Evolutionary conservation across 345 rosid species (phyloP), one percentile per base, ranked within the genome.

Genomic region (Sonneratia caseolaris): DNA sequence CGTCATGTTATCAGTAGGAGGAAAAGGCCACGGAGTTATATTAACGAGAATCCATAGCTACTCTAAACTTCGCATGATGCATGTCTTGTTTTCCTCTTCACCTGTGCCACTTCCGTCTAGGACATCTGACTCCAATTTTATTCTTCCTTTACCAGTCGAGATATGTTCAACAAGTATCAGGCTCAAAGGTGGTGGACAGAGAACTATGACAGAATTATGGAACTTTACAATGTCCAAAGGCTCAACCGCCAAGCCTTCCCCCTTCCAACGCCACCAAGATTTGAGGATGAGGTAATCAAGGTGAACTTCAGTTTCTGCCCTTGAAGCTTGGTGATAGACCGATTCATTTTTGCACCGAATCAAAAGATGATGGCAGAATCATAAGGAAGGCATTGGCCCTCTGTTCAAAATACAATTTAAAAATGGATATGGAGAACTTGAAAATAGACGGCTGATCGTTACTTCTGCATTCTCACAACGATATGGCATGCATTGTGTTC

Each of bases 141-240:
- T 77, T 62, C 7, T 71, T 79, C 27, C 72, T 74, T 85, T 75
- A 77, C 68, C 72, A 95, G 98, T 79, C 94, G 97, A 59, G 99
- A 96, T 68, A 86, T 87, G 92, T 96, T 90, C 78, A 91, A 92
- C 86, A 96, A 96, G 78, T 78, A 85, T 90, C 97, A 90, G 88
- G 99, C 99, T 76, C 99, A 96, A 72, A 75, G 88, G 74, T 96
- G 99, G 98, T 96, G 99, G 99, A 88, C 96, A 27, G 99, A 92
- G 86, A 92, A 92, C 79, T 92, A 89, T 65, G 99, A 92, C 78
- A 88, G 81, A 76, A 89, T 95, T 73, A 92, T 86, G 94, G 99
- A 95, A 78, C 97, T 95, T 38, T 90, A 95, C 86, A 92, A 95
- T 79, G 99, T 95, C 59, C 96, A 95, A 81, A 92, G 97, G 84